Conservation (phyloP, 495 filamentous ascomycete species). For the Tuber melanosporum region DNA sequence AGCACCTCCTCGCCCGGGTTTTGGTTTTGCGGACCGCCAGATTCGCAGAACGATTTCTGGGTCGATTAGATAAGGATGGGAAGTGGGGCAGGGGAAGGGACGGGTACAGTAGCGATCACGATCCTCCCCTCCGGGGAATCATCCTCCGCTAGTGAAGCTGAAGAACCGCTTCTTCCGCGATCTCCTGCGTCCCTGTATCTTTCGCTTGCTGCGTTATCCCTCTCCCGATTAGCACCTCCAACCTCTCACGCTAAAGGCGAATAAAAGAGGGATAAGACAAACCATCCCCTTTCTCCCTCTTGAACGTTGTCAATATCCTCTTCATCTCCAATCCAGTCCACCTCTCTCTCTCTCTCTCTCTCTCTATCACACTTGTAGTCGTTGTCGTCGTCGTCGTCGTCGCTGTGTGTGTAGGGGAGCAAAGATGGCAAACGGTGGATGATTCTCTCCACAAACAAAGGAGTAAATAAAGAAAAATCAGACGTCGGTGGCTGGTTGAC, state of each 20-base stretch:
- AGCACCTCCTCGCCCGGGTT: slow-evolving; percentile 71
- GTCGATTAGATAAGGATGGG: slow-evolving; percentile 5
- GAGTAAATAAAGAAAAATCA: not conserved
- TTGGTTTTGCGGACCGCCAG: slow-evolving; percentile 49
- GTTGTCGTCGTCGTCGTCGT: slow-evolving; percentile 96
- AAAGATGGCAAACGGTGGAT: not conserved
- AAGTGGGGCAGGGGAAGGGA: slow-evolving; percentile 4
- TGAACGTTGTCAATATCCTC: slow-evolving; percentile 45
- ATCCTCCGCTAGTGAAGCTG: slow-evolving; percentile 34
- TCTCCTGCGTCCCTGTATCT: slow-evolving; percentile 32
- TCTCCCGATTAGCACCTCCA: not conserved
- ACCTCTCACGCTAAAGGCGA: not conserved
- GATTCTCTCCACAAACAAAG: not conserved
- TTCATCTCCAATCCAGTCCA: slow-evolving; percentile 42
- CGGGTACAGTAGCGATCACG: slow-evolving; percentile 50
- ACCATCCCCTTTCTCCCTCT: slow-evolving; percentile 36
- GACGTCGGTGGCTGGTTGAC: not conserved
- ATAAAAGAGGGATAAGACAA: slow-evolving; percentile 7
- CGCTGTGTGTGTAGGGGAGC: slow-evolving; percentile 80
- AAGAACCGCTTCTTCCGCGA: slow-evolving; percentile 18
- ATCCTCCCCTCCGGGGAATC: slow-evolving; percentile 51
- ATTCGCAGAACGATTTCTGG: slow-evolving; percentile 68
- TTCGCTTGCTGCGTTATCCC: slow-evolving; percentile 4
- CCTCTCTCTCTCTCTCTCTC: not conserved
- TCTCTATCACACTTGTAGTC: slow-evolving; percentile 62